These are phyloP conservation scores for Platanthera zijinensis DNA, from an alignment of 106 monocot species.

Conservation along the genomic window DNA sequence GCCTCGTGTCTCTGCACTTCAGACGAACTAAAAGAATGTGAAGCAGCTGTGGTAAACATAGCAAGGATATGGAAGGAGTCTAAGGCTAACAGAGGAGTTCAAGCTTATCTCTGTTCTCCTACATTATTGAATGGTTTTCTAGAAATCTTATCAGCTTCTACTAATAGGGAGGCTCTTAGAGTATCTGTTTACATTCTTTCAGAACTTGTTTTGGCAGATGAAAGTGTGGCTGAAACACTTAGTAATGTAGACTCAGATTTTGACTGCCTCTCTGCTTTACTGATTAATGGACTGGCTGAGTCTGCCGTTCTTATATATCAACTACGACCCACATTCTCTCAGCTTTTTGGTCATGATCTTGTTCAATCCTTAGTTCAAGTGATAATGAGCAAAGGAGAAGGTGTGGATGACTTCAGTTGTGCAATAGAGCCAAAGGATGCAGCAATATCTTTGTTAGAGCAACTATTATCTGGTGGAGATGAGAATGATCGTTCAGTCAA, in stretches of 20 bases:
- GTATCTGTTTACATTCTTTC: constrained; percentile 32
- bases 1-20: constrained; percentile 39
- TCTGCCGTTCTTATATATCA: constrained; percentile 31
- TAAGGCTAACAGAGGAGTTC: constrained; percentile 17
- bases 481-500: constrained; percentile 22
- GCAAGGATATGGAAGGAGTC: constrained; percentile 36
- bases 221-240: constrained; percentile 26
- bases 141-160: constrained; percentile 40
- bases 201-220: constrained; percentile 26
- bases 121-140: constrained; percentile 36
- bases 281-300: constrained; percentile 39
- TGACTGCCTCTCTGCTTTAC: constrained; percentile 31
- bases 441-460: constrained; percentile 32
- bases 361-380: constrained; percentile 35
- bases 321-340: constrained; percentile 27
- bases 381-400: constrained; percentile 21
- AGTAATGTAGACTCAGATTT: constrained; percentile 21
- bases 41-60: constrained; percentile 28
- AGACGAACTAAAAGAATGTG: constrained; percentile 50
- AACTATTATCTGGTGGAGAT: constrained; percentile 33
- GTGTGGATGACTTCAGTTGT: constrained; percentile 17
- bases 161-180: constrained; percentile 31
- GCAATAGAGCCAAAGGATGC: constrained; percentile 34
- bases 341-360: constrained; percentile 26
- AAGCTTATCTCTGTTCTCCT: constrained; percentile 24